Base-by-base conservation (phyloP, 108 stramenopile species). In the Cyclotella baltica region DNA sequence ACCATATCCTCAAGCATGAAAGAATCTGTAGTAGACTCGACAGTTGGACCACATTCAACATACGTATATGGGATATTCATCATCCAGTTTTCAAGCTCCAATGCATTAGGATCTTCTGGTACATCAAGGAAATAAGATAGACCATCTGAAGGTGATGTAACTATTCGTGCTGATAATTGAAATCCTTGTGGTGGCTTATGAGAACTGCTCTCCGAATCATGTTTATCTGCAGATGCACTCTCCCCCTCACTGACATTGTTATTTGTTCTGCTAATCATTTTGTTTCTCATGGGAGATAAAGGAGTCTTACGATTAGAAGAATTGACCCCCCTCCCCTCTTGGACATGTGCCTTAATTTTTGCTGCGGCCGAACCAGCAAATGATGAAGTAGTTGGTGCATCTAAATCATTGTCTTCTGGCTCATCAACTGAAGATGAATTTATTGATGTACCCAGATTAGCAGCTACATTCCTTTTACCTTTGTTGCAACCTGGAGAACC, bases 81-180 rank as follows among this genome's bases (percentile, higher is more conserved):
- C 73, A 70, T 65, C 74, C 55, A 72, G 31, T 65, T 57, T 16
- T 18, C 70, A 48, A 38, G 20, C 30, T 57, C 50, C 25, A 35
- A 33, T 22, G 29, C 38, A 5, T 67, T 53, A 3, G 78, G 36
- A 22, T 34, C 66, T 30, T 34, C 58, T 20, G 47, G 37, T 0
- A 51, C 36, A 65, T 84, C 83, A 4, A 80, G 64, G 53, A 80
- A 84, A 58, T 80, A 80, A 4, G 83, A 75, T 2, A 84, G 74
- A 48, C 83, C 83, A 53, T 84, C 83, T 3, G 74, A 70, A n/a
- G 83, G 79, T 3, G 78, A 80, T 27, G 83, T 84, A 37, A 80
- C 73, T 33, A 84, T 48, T 18, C 79, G 75, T 23, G 67, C 79
- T 0, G 83, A 34, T 0, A 84, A 48, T 4, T 27, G 74, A 61